Percentiles rank a stretch among this genome's conserved stretches.
Evolutionary conservation across 192 early-diverging fungal species (phyloP).

Genomic region (Podochytrium sp.): DNA sequence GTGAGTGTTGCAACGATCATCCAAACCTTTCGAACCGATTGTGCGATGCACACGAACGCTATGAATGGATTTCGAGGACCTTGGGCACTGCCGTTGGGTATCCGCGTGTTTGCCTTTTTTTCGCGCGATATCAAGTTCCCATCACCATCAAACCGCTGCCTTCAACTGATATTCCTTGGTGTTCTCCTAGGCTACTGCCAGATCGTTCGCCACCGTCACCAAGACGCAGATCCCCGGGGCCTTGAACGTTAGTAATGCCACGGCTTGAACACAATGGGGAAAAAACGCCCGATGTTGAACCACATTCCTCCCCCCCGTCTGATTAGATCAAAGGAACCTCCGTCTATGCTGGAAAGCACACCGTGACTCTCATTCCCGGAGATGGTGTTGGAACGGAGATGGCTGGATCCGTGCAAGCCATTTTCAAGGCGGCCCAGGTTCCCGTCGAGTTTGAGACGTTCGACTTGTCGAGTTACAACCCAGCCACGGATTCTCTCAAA

Average conservation of each 20-base stretch:
- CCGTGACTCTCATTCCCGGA: slow-evolving; percentile 96
- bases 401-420: slow-evolving; percentile 85
- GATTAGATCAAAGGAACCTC: slow-evolving; percentile 10
- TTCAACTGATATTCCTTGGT: neutral
- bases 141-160: neutral
- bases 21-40: neutral
- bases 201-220: slow-evolving; percentile 16
- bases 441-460: slow-evolving; percentile 98
- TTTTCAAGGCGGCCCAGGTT: slow-evolving; percentile 91
- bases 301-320: neutral
- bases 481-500: slow-evolving; percentile 69
- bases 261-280: neutral
- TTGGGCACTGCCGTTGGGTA: neutral
- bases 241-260: neutral
- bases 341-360: slow-evolving; percentile 91
- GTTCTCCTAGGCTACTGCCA: neutral
- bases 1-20: neutral
- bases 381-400: slow-evolving; percentile 98
- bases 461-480: slow-evolving; percentile 90
- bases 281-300: too few relatives aligned
- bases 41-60: too few relatives aligned
- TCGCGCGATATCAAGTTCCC: neutral
- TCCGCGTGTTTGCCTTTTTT: neutral
- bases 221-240: slow-evolving; percentile 19
- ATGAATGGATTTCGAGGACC: too few relatives aligned